Evolutionary conservation across 805 yeast species (phyloP).

Genomic region (Komagataella populi): DNA sequence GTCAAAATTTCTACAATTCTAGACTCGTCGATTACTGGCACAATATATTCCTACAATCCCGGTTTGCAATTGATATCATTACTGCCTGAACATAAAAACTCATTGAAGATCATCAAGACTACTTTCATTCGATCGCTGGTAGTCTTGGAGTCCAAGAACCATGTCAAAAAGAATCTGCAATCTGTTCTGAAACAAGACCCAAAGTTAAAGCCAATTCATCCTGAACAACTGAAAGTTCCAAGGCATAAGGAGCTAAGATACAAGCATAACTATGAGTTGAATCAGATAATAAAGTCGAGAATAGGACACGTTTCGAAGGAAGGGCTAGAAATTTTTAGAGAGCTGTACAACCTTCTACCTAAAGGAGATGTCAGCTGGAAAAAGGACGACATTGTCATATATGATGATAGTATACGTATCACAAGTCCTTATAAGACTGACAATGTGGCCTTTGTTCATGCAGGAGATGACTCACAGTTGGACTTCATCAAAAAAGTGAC

Average conservation of each 20-base stretch:
- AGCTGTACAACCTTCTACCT: slow-evolving; percentile 15
- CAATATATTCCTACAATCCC: slow-evolving; percentile 47
- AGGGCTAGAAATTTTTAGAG: slow-evolving; percentile 14
- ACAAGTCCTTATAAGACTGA: slow-evolving; percentile 25
- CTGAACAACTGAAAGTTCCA: slow-evolving; percentile 8
- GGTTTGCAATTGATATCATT: slow-evolving; percentile 28
- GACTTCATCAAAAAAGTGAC: slow-evolving; percentile 31
- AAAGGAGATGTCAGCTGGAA: slow-evolving; percentile 19
- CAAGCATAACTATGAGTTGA: slow-evolving; percentile 10
- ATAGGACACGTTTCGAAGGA: slow-evolving; percentile 9
- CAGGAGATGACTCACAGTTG: slow-evolving; percentile 15
- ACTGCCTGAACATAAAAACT: slow-evolving; percentile 13
- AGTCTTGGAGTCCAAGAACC: background rate
- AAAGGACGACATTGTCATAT: slow-evolving; percentile 21
- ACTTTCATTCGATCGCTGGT: slow-evolving; percentile 25
- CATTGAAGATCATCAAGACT: slow-evolving; percentile 40
- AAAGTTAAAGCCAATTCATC: slow-evolving; percentile 5
- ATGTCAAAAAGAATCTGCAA: background rate
- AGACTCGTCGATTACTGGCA: slow-evolving; percentile 46
- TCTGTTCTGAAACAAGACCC: background rate
- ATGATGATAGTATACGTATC: slow-evolving; percentile 21
- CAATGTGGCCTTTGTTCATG: slow-evolving; percentile 12
- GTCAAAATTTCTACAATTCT: slow-evolving; percentile 48
- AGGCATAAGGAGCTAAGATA: slow-evolving; percentile 7
- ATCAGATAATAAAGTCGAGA: slow-evolving; percentile 8